Base-by-base conservation (phyloP, 805 yeast genomes). In the Ogataea methylovora region DNA sequence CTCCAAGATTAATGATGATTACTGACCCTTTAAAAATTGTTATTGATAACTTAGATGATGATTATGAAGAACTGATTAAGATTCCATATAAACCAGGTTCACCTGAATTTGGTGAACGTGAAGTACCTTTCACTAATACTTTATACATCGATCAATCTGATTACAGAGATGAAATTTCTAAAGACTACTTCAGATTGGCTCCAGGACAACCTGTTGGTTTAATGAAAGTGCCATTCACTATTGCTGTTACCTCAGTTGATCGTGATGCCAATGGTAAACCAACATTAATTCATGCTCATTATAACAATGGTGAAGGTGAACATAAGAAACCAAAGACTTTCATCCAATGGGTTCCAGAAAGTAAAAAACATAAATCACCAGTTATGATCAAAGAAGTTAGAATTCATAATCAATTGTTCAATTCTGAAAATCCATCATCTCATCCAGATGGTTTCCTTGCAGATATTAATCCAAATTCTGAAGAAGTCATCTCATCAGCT, bases 151-250 rank as follows among this genome's bases (percentile, higher is more conserved):
- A 92, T 59, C 70, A 90, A 52, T 68, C 80, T 36, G 99, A 92
- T 61, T 87, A 83, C 67, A 73, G 88, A 37, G 84, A 78, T 47
- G 71, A 70, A 34, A 62, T 69, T 44, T 67, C 66, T 41, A 61
- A 68, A 39, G 95, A 86, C 48, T 92, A 85, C 61, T 92, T 85
- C 73, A 78, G 99, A 60, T 71, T 92, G 49, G 87, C 96, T 2
- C 95, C 95, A 13, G 81, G 83, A 35, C 96, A 92, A 65, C 76
- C 95, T 1, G 98, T 92, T 44, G 99, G 99, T 13, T 67, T 92
- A 49, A 75, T 92, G 67, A 85, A 79, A 56, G 95, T 92, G 26
- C 96, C 97, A 38, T 74, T 72, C 63, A 86, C 80, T 40, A 71
- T 92, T 41, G 68, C 78, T 29, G 90, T 83, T 46, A 76, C 73